Evolutionary conservation across 305 asterid species (phyloP).

Genomic region (Rubia tinctorum): DNA sequence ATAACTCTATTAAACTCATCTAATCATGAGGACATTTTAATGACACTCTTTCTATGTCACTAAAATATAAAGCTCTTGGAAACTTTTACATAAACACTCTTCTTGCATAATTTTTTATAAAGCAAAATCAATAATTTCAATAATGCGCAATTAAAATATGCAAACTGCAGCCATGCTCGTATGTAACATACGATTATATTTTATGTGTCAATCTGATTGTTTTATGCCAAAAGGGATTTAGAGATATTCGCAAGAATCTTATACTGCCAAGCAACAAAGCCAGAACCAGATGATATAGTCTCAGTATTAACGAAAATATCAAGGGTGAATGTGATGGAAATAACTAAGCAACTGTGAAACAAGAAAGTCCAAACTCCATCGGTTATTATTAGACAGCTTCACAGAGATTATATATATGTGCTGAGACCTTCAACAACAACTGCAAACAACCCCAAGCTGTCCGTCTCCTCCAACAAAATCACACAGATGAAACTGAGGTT

Average conservation of each 20-base stretch:
- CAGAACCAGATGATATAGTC: not conserved
- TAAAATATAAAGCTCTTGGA: too few relatives aligned
- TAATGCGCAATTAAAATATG: not conserved
- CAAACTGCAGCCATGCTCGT: not conserved
- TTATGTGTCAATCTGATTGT: not conserved
- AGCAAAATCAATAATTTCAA: too few relatives aligned
- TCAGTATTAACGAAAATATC: constrained; percentile 7
- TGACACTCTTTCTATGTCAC: too few relatives aligned
- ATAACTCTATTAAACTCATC: too few relatives aligned
- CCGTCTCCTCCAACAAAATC: not conserved
- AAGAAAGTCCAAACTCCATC: constrained; percentile 32
- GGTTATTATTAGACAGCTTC: constrained; percentile 28
- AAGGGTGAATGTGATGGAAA: constrained; percentile 7
- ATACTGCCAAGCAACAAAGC: not conserved
- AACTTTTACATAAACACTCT: too few relatives aligned
- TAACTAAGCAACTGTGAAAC: constrained; percentile 13
- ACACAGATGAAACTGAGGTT: constrained; percentile 20
- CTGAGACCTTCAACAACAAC: not conserved
- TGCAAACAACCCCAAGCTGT: constrained; percentile 5
- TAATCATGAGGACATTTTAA: too few relatives aligned
- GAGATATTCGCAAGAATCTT: not conserved
- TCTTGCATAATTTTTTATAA: not conserved
- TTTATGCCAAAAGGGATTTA: not conserved
- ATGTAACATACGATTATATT: not conserved
- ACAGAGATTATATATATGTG: constrained; percentile 25